Base-by-base conservation (phyloP, 345 rosid genomes). In the Laguncularia racemosa region DNA sequence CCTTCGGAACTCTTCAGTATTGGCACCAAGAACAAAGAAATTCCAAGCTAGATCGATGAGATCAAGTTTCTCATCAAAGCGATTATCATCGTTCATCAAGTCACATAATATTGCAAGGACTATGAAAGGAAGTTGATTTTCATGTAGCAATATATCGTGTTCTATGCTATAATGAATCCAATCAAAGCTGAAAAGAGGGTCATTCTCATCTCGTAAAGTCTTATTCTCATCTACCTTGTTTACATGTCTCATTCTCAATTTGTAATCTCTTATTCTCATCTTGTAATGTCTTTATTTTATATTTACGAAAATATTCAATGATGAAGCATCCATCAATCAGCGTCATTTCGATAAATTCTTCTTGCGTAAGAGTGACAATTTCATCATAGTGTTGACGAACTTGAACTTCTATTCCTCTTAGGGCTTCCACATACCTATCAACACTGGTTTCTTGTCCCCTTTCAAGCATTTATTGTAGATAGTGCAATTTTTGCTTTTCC, bases 291-390 rank as follows among this genome's bases (percentile, higher is more conserved):
- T 15, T 21, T 2, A 1, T 2, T 1, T 23, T 18, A 0, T 2
- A 6, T 17, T 20, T 13, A 71, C 76, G 80, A 20, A 74, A 78
- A 7, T 81, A 82, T 0, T 81, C 84, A 2, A 78, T 80, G 11
- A 85, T 78, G 45, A 80, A 52, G 56, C 56, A 21, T n/a, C 18
- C 56, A 20, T 52, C 56, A 2, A 52, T 40, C 16, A 52, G 40
- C 16, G 21, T 52, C 56, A 52, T 52, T 40, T 52, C 17, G 12
- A 52, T 52, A 16, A 52, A 17, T 40, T 7, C n/a, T n/a, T n/a
- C n/a, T n/a, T n/a, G n/a, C n/a, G n/a, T n/a, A n/a, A n/a, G n/a
- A n/a, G n/a, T n/a, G n/a, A n/a, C n/a, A n/a, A n/a, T 17, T 15
- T 56, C 65, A 10, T 16, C 64, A 21, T 69, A 69, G 26, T 64